Conservation (phyloP, 768 basidiomycete species). For the Chiua virens region DNA sequence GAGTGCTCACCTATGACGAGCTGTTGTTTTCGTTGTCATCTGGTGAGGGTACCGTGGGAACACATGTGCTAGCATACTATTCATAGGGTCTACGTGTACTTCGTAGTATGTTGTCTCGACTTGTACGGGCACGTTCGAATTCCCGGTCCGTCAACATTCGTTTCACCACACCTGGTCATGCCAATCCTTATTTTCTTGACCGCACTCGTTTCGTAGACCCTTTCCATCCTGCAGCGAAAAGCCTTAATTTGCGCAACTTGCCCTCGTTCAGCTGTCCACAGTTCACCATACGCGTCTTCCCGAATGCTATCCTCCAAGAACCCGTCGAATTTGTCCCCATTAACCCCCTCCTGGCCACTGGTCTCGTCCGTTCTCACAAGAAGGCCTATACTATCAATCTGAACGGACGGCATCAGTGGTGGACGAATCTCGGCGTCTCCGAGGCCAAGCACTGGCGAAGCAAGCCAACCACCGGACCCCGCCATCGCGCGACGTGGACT, state of each 20-base stretch:
- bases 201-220: slow-evolving; percentile 14
- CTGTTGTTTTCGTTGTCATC: no score
- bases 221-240: slow-evolving; percentile 15
- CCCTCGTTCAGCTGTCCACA: slow-evolving; percentile 19
- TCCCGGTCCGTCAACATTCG: slow-evolving; percentile 10
- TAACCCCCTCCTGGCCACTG: slow-evolving; percentile 21
- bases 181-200: slow-evolving; percentile 13
- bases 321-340: slow-evolving; percentile 16
- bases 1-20: no score
- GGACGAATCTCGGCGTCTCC: neutral
- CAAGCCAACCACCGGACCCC: no score
- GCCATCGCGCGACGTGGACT: no score
- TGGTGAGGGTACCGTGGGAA: no score
- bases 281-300: slow-evolving; percentile 25
- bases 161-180: slow-evolving; percentile 10
- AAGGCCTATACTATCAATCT: neutral
- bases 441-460: neutral
- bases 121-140: neutral
- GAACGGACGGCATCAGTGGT: neutral
- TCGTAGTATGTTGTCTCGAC: neutral
- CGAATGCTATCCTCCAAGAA: slow-evolving; percentile 17
- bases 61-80: no score
- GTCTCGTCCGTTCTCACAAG: slow-evolving; percentile 1
- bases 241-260: slow-evolving; percentile 8
- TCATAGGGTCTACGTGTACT: no score